These are phyloP conservation scores for Funneliformis mosseae DNA, from an alignment of 192 early-diverging fungal genomes.

Conservation along the genomic window DNA sequence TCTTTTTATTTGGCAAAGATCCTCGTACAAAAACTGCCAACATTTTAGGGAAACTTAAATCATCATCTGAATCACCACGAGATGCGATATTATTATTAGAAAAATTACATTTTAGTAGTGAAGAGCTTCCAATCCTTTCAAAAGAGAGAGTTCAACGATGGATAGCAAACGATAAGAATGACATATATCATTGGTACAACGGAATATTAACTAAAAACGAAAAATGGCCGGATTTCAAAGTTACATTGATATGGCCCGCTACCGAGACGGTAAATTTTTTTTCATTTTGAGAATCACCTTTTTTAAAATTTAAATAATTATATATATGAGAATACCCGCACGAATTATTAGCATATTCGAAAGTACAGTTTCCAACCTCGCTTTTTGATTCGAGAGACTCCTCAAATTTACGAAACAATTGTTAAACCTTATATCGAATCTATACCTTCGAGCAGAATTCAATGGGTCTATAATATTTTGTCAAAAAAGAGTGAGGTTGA, in stretches of 20 bases:
- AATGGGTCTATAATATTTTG: slow-evolving; percentile 83
- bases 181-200: slow-evolving; percentile 72
- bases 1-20: background rate
- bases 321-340: slow-evolving; percentile 15
- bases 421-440: slow-evolving; percentile 65
- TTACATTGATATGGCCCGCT: slow-evolving; percentile 65
- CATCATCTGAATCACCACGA: background rate
- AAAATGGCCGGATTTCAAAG: slow-evolving; percentile 55
- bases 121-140: slow-evolving; percentile 38
- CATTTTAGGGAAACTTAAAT: slow-evolving; percentile 7
- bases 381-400: slow-evolving; percentile 65
- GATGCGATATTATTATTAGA: slow-evolving; percentile 48
- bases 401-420: slow-evolving; percentile 54
- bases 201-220: slow-evolving; percentile 33
- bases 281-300: background rate
- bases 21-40: slow-evolving; percentile 16
- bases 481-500: slow-evolving; percentile 64
- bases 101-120: slow-evolving; percentile 50
- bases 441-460: slow-evolving; percentile 58
- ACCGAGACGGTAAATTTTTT: slow-evolving; percentile 50
- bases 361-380: slow-evolving; percentile 71
- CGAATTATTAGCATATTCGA: slow-evolving; percentile 58
- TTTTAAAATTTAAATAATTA: no score
- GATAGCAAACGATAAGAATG: slow-evolving; percentile 55
- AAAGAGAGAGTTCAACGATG: slow-evolving; percentile 40